Evolutionary conservation across 2,329 filamentous ascomycete species (phyloP), one percentile per base, ranked within the genome.

Genomic region (Exophiala alcalophila): DNA sequence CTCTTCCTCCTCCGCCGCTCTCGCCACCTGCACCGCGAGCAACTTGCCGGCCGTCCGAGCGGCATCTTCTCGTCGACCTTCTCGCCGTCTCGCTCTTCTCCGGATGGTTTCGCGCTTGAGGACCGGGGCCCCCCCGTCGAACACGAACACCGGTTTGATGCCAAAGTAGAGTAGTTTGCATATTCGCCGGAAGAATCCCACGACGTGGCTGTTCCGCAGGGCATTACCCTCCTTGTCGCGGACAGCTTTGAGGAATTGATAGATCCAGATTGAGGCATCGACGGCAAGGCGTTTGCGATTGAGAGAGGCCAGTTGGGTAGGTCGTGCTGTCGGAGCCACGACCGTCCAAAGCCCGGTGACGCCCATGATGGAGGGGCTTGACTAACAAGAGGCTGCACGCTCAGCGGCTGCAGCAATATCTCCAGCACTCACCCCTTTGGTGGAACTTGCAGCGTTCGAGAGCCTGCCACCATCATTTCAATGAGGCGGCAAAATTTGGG

Each of bases 221-320:
- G 92, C 92, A 61, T 98, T 95, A 40, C 92, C 92, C 67, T 98
- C 92, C 61, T 97, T 96, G 68, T 98, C 92, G 58, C 92, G 90
- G 8, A 98, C 92, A 7, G 94, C 92, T 70, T 98, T 98, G 58
- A 98, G 80, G 61, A 98, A 98, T 62, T 98, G 92, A 73, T 98
- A 98, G 58, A 98, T 97, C 92, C 92, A 98, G 63, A 98, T 98
- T 9, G 90, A 96, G 45, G 94, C 92, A 68, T 98, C 92, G 55
- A 98, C 88, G 32, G 92, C 94, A 35, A 98, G 84, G 11, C 92
- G 88, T 69, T 95, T 96, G 57, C 86, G 87, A 65, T 97, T 97
- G 48, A 98, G 81, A 10, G 91, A 95, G 58, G 94, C 90, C 57
- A 98, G 84, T 65, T 95, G 96, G 51, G 94, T 94, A 14, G 92